Evolutionary conservation across 2,329 filamentous ascomycete species (phyloP).

Genomic region (Exophiala dermatitidis): DNA sequence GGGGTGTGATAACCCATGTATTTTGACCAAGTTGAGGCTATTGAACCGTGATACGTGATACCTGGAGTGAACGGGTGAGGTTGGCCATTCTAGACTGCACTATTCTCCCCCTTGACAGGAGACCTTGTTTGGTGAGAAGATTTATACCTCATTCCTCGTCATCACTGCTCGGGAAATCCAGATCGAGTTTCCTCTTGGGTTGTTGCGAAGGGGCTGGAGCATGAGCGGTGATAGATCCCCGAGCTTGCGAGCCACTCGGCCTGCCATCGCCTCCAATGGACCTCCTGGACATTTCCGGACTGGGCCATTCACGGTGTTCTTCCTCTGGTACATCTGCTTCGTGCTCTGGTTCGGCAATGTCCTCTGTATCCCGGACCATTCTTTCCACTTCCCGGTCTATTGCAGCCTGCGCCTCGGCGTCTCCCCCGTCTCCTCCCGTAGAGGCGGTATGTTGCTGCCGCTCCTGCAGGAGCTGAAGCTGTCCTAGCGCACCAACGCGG

Average conservation of each 20-base stretch:
- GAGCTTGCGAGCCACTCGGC: not conserved
- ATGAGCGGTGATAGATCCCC: not conserved
- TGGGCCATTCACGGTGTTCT: slow-evolving; percentile 7
- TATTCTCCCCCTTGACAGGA: not conserved
- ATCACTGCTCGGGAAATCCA: slow-evolving; percentile 42
- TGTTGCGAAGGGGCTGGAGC: not conserved
- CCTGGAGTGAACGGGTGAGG: too few relatives aligned
- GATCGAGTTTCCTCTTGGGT: slow-evolving; percentile 33
- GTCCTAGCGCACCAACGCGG: slow-evolving; percentile 41
- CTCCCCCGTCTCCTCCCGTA: slow-evolving; percentile 26
- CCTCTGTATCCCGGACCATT: slow-evolving; percentile 46
- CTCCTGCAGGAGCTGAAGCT: slow-evolving; percentile 37
- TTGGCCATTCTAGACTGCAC: too few relatives aligned
- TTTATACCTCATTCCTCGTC: slow-evolving; percentile 33
- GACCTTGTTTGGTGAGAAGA: not conserved
- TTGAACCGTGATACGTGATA: too few relatives aligned
- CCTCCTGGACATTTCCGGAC: slow-evolving; percentile 26
- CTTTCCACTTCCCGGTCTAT: slow-evolving; percentile 39
- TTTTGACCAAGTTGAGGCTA: too few relatives aligned
- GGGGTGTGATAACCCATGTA: too few relatives aligned
- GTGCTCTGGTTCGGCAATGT: slow-evolving; percentile 41
- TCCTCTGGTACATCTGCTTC: slow-evolving; percentile 29
- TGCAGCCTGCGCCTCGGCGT: slow-evolving; percentile 44
- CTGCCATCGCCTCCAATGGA: not conserved
- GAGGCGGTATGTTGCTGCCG: slow-evolving; percentile 44